Percentiles rank a stretch among this genome's conserved stretches.
Conservation (phyloP, 1,284 basidiomycete genomes). For the Papiliotrema flavescens region DNA sequence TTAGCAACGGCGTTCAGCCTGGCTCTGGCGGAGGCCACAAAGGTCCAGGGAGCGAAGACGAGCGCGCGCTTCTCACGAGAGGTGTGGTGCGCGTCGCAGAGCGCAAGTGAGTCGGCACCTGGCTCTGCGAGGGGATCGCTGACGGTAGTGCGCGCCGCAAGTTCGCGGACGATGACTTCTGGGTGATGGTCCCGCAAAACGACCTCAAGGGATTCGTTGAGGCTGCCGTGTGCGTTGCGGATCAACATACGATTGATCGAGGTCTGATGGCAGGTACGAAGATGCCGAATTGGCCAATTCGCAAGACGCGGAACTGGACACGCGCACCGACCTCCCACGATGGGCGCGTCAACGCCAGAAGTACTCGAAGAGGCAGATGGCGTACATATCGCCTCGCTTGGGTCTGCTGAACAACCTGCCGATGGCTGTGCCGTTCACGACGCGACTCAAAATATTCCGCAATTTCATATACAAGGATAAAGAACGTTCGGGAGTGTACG, state of each 20-base stretch:
- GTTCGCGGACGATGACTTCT: constrained; percentile 77
- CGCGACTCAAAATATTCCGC: constrained; percentile 83
- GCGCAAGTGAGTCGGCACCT: constrained; percentile 65
- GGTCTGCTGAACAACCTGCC: constrained; percentile 94
- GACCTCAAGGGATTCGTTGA: constrained; percentile 85
- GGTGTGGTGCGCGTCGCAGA: constrained; percentile 76
- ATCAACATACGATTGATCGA: no score
- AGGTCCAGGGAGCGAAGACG: constrained; percentile 56
- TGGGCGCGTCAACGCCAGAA: constrained; percentile 44
- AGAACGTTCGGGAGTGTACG: background rate
- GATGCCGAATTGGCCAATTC: constrained; percentile 46
- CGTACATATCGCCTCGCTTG: constrained; percentile 74
- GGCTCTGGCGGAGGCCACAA: background rate
- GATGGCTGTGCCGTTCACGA: constrained; percentile 91
- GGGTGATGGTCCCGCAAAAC: constrained; percentile 68
- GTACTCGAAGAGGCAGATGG: constrained; percentile 66
- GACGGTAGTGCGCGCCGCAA: constrained; percentile 66
- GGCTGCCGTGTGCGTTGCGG: constrained; percentile 62
- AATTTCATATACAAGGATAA: constrained; percentile 59
- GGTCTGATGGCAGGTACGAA: constrained; percentile 45
- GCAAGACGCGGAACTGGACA: constrained; percentile 19
- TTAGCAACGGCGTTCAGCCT: constrained; percentile 52
- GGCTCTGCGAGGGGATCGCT: constrained; percentile 17
- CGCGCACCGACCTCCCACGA: constrained; percentile 26
- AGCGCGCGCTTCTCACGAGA: constrained; percentile 67